A percentile compares a stretch with the other conserved stretches of the same genome.
Evolutionary conservation across 2,329 filamentous ascomycete genomes (phyloP).

Genomic region (Pezizomycotina sp.): DNA sequence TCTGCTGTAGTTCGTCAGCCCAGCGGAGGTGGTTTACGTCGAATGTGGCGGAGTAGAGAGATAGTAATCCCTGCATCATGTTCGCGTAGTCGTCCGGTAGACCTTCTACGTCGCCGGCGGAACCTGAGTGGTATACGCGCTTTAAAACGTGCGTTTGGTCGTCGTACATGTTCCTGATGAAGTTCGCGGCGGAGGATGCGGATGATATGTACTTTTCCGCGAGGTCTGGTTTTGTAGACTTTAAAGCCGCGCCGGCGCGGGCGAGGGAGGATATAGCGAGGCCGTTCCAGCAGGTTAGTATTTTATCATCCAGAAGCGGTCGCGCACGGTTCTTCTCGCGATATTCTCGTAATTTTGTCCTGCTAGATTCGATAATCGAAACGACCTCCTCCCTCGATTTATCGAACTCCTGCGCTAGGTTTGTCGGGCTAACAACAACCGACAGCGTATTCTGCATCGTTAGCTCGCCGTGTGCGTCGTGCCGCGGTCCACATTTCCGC

Average conservation of each 20-base stretch:
- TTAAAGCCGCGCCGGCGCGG: slow-evolving; percentile 50
- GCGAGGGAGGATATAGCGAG: slow-evolving; percentile 72
- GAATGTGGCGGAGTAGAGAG: slow-evolving; percentile 62
- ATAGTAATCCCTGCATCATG: slow-evolving; percentile 61
- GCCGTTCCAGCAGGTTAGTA: slow-evolving; percentile 74
- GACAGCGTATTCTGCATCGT: slow-evolving; percentile 69
- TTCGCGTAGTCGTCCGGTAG: slow-evolving; percentile 95
- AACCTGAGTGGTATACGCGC: slow-evolving; percentile 52
- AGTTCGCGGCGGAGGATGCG: slow-evolving; percentile 51
- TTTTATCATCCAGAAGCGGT: slow-evolving; percentile 74
- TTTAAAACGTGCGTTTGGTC: slow-evolving; percentile 45
- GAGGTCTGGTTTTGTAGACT: slow-evolving; percentile 39
- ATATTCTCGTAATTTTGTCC: slow-evolving; percentile 50
- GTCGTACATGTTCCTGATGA: slow-evolving; percentile 65
- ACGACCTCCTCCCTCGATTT: slow-evolving; percentile 52
- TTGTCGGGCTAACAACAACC: slow-evolving; percentile 47
- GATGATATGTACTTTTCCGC: slow-evolving; percentile 45
- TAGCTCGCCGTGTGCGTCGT: slow-evolving; percentile 85
- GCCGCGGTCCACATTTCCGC: slow-evolving; percentile 69
- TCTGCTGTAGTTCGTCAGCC: slow-evolving; percentile 66
- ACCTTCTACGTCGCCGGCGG: slow-evolving; percentile 47
- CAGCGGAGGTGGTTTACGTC: slow-evolving; percentile 60
- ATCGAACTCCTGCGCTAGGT: slow-evolving; percentile 58
- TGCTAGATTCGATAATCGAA: slow-evolving; percentile 48
- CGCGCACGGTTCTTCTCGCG: slow-evolving; percentile 56